Evolutionary conservation across 192 early-diverging fungal species (phyloP).

Genomic region (Glomus cerebriforme): DNA sequence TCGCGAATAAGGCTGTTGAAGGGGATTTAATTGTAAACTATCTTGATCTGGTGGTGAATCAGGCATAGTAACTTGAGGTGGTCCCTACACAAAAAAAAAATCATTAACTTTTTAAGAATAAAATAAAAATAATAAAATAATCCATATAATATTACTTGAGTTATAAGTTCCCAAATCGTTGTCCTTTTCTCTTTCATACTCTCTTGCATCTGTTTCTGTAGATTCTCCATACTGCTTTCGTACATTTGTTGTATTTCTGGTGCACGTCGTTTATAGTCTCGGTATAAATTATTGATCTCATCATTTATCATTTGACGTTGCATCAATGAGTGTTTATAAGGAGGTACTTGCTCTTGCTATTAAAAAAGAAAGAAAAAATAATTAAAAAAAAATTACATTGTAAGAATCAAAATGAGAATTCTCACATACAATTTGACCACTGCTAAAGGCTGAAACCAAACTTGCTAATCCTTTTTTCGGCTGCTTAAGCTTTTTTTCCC

Average conservation of each 20-base stretch:
- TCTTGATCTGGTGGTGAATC: background rate
- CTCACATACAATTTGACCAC: constrained; percentile 39
- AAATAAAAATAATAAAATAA: background rate
- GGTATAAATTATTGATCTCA: constrained; percentile 62
- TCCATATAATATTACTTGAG: constrained; percentile 39
- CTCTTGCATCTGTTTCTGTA: constrained; percentile 62
- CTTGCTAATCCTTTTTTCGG: constrained; percentile 59
- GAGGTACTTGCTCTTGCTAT: constrained; percentile 59
- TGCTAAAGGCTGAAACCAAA: constrained; percentile 49
- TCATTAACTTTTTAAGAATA: background rate
- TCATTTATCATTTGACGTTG: constrained; percentile 60
- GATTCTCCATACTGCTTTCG: constrained; percentile 64
- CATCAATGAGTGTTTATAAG: constrained; percentile 61
- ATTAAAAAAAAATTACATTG: background rate
- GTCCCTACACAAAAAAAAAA: background rate
- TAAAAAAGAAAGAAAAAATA: background rate
- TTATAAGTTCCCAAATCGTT: constrained; percentile 83
- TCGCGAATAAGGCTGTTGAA: background rate
- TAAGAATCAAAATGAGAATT: background rate
- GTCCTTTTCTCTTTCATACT: constrained; percentile 88
- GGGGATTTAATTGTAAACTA: background rate
- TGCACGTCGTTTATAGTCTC: constrained; percentile 66
- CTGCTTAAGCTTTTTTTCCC: constrained; percentile 62
- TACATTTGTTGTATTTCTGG: constrained; percentile 71
- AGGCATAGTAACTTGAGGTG: background rate